Evolutionary conservation across 176 grass and related monocot species (phyloP), one percentile per base, ranked within the genome.

Genomic region (Chloris gayana): DNA sequence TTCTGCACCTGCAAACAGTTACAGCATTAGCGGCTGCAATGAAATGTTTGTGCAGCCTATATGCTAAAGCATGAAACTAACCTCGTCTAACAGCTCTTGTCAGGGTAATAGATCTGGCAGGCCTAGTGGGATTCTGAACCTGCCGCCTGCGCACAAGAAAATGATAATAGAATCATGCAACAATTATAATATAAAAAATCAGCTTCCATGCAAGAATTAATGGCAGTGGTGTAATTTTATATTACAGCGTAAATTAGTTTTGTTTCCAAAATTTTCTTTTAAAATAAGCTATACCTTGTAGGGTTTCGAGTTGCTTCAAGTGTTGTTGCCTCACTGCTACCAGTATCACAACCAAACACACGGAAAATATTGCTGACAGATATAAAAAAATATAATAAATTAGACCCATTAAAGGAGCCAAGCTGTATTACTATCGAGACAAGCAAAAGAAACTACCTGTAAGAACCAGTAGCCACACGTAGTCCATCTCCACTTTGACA

Each of bases 301-400:
- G 95, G 95, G 62, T 87, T 98, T 84, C 89, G 88, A 81, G 92
- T 98, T 26, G 92, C 95, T 93, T 98, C 95, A 64, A 98, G 89
- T 66, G 92, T 98, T 67, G 84, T 88, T 78, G 75, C 75, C 71
- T 98, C 95, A 18, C 70, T 81, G 74, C 86, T 91, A 74, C 88
- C 89, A 80, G 84, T 15, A 70, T 47, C 39, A 42, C 80, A 86
- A 85, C 80, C 82, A 85, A 98, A 95, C 79, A 98, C 90, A 7
- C 90, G 88, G 63, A 98, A 98, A 74, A 95, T 87, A 51, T 98
- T 98, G 81, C 95, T 98, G 74, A 71, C 69, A 27, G 14, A 76
- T 78, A 76, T 78, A 24, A 92, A 18, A 78, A 69, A 71, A 77
- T 42, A 78, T 49, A 26, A 29, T 79, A 85, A 67, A 74, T 85